Evolutionary conservation across 164 flowering plant genomes (phyloP), one percentile per base, ranked within the genome.

Genomic region (Kingdonia uniflora): DNA sequence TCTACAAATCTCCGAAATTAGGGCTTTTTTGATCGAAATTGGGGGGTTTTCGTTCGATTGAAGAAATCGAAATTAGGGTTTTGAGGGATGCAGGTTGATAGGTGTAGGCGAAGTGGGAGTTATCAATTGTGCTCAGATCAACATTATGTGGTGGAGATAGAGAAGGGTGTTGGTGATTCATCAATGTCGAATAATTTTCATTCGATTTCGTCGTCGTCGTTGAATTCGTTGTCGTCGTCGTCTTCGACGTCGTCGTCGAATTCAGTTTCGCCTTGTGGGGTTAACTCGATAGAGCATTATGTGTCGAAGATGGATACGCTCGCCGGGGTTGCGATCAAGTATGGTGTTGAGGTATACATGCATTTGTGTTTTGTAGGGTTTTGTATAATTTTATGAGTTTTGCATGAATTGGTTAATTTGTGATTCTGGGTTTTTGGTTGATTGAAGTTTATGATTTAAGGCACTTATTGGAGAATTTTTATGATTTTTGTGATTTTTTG

Each of bases 241-340:
- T 29, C 35, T n/a, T n/a, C 4, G 35, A 29, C 35, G 35, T 29
- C n/a, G 35, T 29, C 45, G 5, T 33, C 51, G 51, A 19, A 19
- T 26, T 54, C 56, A 16, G 24, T 25, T 19, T n/a, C 59, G 35
- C 4, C 6, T 25, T 26, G 46, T 54, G 54, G 54, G 1, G 41
- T 43, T 10, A 64, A 59, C 43, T 81, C 55, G 48, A 82, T 87
- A 17, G 80, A 76, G 54, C 97, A 90, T 50, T 73, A 25, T 1
- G 91, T 90, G n/a, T 72, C 97, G 17, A 84, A 72, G 67, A 62
- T 79, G 70, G 97, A 90, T 65, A 90, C 97, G 1, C 84, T 90
- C 19, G 97, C 97, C 17, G 97, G 97, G 11, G 79, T 90, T 19
- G 95, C 97, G 42, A 90, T 90, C 66, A 84, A 80, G 55, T 90